These are phyloP conservation scores for Mortierella hygrophila DNA, from an alignment of 192 early-diverging fungal genomes.

Conservation along the genomic window DNA sequence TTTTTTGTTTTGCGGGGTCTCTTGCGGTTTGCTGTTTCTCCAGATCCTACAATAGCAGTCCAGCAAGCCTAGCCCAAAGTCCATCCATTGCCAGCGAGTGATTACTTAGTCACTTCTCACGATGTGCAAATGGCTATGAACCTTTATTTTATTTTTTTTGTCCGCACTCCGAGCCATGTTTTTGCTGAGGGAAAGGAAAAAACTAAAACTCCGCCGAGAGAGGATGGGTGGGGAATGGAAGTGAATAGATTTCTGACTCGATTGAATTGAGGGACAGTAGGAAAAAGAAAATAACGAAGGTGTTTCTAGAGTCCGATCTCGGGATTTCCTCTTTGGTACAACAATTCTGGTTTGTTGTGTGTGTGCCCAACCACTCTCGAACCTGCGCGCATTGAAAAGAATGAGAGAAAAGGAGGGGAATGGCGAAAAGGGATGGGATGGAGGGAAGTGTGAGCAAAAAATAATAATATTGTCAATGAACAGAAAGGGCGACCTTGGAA, in stretches of 20 bases:
- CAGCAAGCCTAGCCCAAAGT: neutral
- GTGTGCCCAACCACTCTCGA: too few species aligned
- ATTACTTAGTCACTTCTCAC: slow-evolving; percentile 1
- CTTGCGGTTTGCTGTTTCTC: neutral
- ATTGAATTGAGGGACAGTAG: neutral
- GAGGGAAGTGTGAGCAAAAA: neutral
- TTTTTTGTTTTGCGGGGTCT: neutral
- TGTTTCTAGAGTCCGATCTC: slow-evolving; percentile 7
- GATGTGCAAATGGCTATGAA: neutral
- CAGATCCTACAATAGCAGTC: neutral
- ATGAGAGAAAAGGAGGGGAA: too few species aligned
- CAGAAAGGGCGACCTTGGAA: neutral
- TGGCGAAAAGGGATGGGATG: neutral
- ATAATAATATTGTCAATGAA: too few species aligned
- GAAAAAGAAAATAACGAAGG: neutral
- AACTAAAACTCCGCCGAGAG: neutral
- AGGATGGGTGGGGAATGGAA: neutral
- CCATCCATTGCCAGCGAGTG: neutral
- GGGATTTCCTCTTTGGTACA: slow-evolving; percentile 54
- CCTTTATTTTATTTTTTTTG: slow-evolving; percentile 1
- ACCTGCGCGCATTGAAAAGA: neutral
- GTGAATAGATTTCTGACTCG: neutral
- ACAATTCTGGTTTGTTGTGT: slow-evolving; percentile 44
- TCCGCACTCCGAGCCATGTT: neutral
- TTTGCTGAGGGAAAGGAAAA: neutral